Evolutionary conservation across 495 filamentous ascomycete genomes (phyloP).

Genomic region (Choiromyces venosus): DNA sequence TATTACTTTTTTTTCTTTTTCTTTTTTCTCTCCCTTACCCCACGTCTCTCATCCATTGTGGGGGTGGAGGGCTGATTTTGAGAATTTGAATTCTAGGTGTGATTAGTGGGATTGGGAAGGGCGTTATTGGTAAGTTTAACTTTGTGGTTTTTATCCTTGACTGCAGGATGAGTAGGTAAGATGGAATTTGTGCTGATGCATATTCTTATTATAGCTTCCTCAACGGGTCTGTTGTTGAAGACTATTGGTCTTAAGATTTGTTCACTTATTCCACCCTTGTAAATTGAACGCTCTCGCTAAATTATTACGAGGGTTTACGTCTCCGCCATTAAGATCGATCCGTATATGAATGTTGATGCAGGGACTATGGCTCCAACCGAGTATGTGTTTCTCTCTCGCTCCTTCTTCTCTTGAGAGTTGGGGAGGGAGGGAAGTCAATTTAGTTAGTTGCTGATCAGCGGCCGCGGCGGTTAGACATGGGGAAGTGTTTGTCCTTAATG

Average conservation of each 20-base stretch:
- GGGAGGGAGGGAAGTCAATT: constrained; percentile 23
- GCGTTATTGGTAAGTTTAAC: constrained; percentile 63
- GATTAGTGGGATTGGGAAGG: constrained; percentile 77
- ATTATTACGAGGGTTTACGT: constrained; percentile 47
- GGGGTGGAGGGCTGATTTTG: neutral
- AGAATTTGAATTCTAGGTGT: constrained; percentile 51
- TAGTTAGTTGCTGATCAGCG: constrained; percentile 22
- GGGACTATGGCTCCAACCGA: constrained; percentile 74
- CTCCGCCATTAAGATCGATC: constrained; percentile 72
- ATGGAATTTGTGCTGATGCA: constrained; percentile 34
- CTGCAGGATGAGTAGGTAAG: constrained; percentile 28
- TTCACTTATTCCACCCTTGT: constrained; percentile 14
- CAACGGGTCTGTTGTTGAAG: constrained; percentile 76
- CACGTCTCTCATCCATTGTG: neutral
- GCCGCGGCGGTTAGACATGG: constrained; percentile 52
- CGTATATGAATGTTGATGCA: constrained; percentile 81
- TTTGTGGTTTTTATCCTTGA: constrained; percentile 24
- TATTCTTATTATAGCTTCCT: constrained; percentile 51
- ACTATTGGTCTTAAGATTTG: constrained; percentile 68
- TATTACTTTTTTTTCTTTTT: too few relatives aligned
- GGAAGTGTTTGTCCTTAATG: constrained; percentile 67
- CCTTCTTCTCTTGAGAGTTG: constrained; percentile 46
- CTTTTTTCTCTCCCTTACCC: too few relatives aligned
- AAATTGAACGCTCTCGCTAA: constrained; percentile 25
- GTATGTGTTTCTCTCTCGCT: constrained; percentile 47